These are phyloP conservation scores for Quercus wislizeni DNA, from an alignment of 306 rosid genomes.

Conservation along the genomic window DNA sequence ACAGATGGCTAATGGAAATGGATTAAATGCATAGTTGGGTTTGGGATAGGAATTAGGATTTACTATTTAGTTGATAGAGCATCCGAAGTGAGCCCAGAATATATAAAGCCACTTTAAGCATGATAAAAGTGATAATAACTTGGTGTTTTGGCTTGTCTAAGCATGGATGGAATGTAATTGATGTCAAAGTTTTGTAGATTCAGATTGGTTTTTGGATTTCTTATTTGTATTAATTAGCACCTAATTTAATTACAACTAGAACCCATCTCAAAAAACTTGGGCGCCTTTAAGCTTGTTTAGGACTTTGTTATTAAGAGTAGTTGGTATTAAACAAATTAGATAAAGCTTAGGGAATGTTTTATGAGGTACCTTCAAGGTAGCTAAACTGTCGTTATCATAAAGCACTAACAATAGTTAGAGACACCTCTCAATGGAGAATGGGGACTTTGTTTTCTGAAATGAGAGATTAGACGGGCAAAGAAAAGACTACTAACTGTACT, in stretches of 20 bases:
- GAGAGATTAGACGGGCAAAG: conserved; percentile 31
- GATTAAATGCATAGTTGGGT: neutral
- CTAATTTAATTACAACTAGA: too few relatives aligned
- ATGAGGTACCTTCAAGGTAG: conserved; percentile 34
- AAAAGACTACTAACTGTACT: conserved; percentile 57
- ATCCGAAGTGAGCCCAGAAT: neutral
- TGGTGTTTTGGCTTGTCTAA: neutral
- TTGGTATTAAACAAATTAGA: neutral
- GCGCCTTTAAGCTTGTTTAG: neutral
- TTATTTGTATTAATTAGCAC: neutral
- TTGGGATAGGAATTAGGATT: too few relatives aligned
- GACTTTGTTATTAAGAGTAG: neutral
- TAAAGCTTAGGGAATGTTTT: neutral
- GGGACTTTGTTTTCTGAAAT: conserved; percentile 40
- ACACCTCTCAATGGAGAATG: conserved; percentile 37
- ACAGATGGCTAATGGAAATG: neutral
- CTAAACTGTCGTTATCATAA: conserved; percentile 45
- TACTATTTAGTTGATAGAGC: neutral
- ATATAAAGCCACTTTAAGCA: too few relatives aligned
- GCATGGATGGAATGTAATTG: neutral
- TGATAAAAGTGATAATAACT: too few relatives aligned
- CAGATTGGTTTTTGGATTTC: neutral
- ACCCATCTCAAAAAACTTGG: neutral
- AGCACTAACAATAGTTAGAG: conserved; percentile 33
- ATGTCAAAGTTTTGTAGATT: neutral